Evolutionary conservation across 2,329 filamentous ascomycete genomes (phyloP).

Genomic region (Trichophyton schoenleinii): DNA sequence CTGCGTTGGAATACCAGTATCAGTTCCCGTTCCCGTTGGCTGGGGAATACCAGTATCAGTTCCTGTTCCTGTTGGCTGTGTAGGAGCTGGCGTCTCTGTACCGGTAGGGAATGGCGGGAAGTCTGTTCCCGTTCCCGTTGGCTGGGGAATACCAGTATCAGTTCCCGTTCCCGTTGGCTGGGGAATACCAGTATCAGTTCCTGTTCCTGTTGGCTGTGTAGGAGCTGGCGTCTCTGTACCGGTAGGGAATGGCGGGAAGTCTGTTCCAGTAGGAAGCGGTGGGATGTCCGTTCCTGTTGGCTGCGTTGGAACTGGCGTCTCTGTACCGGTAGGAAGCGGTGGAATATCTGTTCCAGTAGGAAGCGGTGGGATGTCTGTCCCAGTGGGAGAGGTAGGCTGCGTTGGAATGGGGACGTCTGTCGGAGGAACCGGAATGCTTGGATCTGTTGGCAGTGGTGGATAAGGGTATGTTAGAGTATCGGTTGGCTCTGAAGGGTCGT

Average conservation of each 20-base stretch:
- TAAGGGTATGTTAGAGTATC: background rate
- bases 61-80: background rate
- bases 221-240: background rate
- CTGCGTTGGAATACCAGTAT: too few species aligned
- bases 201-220: background rate
- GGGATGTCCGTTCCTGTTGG: background rate
- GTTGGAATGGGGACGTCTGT: background rate
- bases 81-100: background rate
- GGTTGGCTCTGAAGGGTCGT: background rate
- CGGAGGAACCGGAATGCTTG: background rate
- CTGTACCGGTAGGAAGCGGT: background rate
- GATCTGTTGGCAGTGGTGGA: background rate
- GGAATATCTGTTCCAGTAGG: background rate
- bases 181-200: too few species aligned
- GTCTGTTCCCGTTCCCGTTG: background rate
- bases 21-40: too few species aligned
- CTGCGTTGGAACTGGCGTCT: background rate
- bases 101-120: background rate
- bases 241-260: background rate
- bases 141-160: too few species aligned
- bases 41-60: too few species aligned
- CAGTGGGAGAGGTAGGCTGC: background rate
- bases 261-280: background rate
- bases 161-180: too few species aligned
- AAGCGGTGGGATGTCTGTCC: background rate